Evolutionary conservation across 257 asterid genomes (phyloP), one percentile per base, ranked within the genome.

Genomic region (Parsonsia alboflavescens): DNA sequence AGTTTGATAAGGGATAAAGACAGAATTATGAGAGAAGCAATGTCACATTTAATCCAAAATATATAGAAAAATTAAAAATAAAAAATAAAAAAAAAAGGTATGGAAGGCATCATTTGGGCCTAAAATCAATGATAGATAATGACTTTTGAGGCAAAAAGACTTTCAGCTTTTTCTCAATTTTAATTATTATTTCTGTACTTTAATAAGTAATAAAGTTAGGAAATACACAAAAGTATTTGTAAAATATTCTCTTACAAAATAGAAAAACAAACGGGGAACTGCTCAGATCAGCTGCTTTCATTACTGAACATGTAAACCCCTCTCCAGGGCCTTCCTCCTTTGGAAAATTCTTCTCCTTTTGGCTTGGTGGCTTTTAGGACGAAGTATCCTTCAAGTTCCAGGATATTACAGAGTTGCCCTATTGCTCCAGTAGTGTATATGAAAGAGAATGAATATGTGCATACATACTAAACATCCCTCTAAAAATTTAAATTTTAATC

Each of bases 71-170:
- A n/a, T n/a, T n/a, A n/a, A n/a, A n/a, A n/a, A n/a, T n/a, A n/a
- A n/a, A n/a, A n/a, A n/a, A n/a, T n/a, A n/a, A n/a, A n/a, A n/a
- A n/a, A n/a, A n/a, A 42, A 7, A 42, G 46, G 7, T 42, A 42
- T 42, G 9, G 24, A 48, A 21, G 13, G 77, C 74, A 82, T 78
- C 68, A 82, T 84, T 76, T 49, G 77, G 73, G 77, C 46, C 61
- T 39, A 82, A 45, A 75, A 73, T 80, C 82, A 84, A 79, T 82
- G 68, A 79, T 85, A 65, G 75, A 77, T 24, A 13, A 63, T 57
- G 80, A 71, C 78, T 84, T 84, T 79, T 78, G 79, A 67, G 58
- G 59, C 80, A 82, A 75, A 89, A 88, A 84, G 83, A 75, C 71
- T 75, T 73, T 82, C 72, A 72, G 53, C 81, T 81, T 88, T 86